Base-by-base conservation (phyloP, 108 stramenopile species). In the Schizochytrium sp. region DNA sequence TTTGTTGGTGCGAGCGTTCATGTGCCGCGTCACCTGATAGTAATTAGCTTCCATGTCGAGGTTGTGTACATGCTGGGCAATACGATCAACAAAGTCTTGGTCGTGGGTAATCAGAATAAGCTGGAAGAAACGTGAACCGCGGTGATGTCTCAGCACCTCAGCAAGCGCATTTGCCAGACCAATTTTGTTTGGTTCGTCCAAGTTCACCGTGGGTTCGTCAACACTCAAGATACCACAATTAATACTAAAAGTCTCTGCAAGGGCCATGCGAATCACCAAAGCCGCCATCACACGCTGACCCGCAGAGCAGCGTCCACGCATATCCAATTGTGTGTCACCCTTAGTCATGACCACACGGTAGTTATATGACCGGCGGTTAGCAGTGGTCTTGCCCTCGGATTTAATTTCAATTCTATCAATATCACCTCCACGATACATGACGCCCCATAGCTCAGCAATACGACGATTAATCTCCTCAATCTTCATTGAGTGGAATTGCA, bases 311-410 rank as follows among this genome's bases (percentile, higher is more conserved):
- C 99, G 94, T 4, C 99, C 99, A 87, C 98, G 95, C 99, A 99
- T 99, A 89, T 99, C 98, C 90, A 99, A 92, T 45, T 95, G 61
- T 0, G 96, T 93, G 3, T 42, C 87, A 15, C 94, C 96, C 90
- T 97, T 99, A 73, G 94, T 92, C 98, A 99, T 99, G 40, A 97
- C 98, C 72, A 99, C 98, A 17, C 98, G 94, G 90, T 99, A 99
- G 91, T 99, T 99, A 93, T 99, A 99, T 42, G 89, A 90, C 41
- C 94, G 88, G 5, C 76, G 47, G 5, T 56, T 83, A 13, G 76
- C 76, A 5, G 76, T 83, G 12, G 90, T 69, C 2, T 59, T 72
- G 5, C 95, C 94, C 55, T 92, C 92, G 88, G 73, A 83, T 3
- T 28, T 15, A 69, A 99, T 95, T 88, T 96, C 93, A 90, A 99